phyloP scores from a whole-genome alignment of 140 eudicot genomes.

The Stevia rebaudiana region DNA sequence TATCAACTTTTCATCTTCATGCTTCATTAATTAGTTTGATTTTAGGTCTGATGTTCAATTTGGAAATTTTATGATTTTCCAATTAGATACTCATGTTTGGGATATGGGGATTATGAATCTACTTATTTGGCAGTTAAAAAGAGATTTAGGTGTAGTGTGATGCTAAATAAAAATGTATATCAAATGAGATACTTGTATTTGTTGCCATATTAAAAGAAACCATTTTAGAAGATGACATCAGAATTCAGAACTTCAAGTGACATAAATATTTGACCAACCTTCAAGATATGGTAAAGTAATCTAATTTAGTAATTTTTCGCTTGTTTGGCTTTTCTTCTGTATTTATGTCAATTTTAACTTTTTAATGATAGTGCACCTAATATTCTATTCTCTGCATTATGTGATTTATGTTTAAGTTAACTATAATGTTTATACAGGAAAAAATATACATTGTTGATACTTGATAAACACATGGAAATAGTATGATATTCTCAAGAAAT shows the following conservation, averaged over 20 bases:
- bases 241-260: not conserved
- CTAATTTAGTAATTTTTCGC: not conserved
- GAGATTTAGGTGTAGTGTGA: not conserved
- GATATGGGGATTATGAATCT: not conserved
- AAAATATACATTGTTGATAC: constrained; percentile 69
- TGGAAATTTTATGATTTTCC: not conserved
- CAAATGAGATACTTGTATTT: not conserved
- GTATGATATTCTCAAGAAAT: constrained; percentile 83
- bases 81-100: not conserved
- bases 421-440: constrained; percentile 39
- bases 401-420: not conserved
- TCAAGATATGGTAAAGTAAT: not conserved
- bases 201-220: not conserved
- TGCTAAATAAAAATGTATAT: not conserved
- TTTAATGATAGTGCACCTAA: constrained; percentile 1
- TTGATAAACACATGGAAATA: constrained; percentile 90
- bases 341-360: not conserved
- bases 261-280: not conserved
- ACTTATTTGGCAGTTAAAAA: not conserved
- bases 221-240: not conserved
- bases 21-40: not conserved
- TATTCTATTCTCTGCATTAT: not conserved
- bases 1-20: no score
- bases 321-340: constrained; percentile 1
- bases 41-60: not conserved